Percentiles rank a stretch among this genome's conserved stretches.
These are phyloP conservation scores for Solanum paucissectum DNA, from an alignment of 257 asterid species.

Conservation along the genomic window DNA sequence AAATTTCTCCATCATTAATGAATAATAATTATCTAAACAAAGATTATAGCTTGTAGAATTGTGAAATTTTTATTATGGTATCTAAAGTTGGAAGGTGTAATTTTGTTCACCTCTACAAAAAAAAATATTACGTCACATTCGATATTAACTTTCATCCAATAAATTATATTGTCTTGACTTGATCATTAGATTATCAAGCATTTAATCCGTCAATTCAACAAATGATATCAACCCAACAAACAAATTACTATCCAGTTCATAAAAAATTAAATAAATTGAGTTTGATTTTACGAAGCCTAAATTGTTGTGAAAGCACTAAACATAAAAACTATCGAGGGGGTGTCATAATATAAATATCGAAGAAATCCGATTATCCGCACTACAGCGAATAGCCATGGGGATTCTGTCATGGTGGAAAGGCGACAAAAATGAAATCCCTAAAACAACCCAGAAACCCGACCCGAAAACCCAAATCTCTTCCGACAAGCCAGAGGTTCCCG, in stretches of 20 bases:
- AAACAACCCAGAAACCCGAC: conserved; percentile 14
- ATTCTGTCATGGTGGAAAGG: conserved; percentile 16
- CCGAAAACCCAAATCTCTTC: conserved; percentile 18
- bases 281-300: no score
- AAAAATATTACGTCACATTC: no score
- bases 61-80: neutral
- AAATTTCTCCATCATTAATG: neutral
- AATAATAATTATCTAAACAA: neutral
- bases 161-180: no score
- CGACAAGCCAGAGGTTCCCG: conserved; percentile 47
- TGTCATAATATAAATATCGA: neutral
- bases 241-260: no score
- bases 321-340: neutral
- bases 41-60: neutral
- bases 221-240: neutral
- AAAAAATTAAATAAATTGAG: no score
- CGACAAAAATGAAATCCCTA: neutral
- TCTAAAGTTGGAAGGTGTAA: neutral
- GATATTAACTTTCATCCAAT: no score
- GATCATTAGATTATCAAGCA: neutral
- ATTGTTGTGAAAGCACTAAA: no score
- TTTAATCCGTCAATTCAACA: no score
- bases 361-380: neutral
- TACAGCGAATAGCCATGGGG: neutral
- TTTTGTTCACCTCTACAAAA: neutral